phyloP scores from a whole-genome alignment of 257 asterid genomes.

The Paulownia fortunei region DNA sequence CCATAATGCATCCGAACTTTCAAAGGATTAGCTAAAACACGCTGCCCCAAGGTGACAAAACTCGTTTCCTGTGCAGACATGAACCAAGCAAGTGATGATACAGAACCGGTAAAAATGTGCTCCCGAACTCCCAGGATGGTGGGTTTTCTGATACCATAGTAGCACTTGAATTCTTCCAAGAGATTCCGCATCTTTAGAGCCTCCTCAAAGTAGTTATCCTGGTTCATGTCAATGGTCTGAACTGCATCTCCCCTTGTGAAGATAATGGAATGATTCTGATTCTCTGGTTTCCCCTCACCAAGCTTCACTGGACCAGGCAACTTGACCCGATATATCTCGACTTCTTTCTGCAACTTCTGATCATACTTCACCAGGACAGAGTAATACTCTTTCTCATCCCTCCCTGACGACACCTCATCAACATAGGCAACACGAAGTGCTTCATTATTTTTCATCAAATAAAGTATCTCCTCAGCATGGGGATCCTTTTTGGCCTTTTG shows the following conservation, averaged over 20 bases:
- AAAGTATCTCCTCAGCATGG: conserved; percentile 89
- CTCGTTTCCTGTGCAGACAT: conserved; percentile 99
- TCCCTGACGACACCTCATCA: conserved; percentile 93
- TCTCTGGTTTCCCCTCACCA: conserved; percentile 99
- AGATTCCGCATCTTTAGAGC: conserved; percentile 97
- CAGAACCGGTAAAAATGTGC: conserved; percentile 95
- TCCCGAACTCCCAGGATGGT: conserved; percentile 96
- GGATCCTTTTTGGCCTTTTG: conserved; percentile 98
- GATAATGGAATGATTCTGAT: conserved; percentile 95
- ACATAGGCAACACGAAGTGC: conserved; percentile 99
- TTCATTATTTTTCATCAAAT: conserved; percentile 88
- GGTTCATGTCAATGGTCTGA: conserved; percentile 99
- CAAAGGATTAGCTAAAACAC: conserved; percentile 96
- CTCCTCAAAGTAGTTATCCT: conserved; percentile 98
- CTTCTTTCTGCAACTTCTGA: conserved; percentile 76
- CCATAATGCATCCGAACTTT: conserved; percentile 99
- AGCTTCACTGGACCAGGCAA: conserved; percentile 97
- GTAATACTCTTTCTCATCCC: conserved; percentile 82
- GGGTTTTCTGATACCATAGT: conserved; percentile 93
- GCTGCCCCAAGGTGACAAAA: conserved; percentile 98
- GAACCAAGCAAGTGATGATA: conserved; percentile 99
- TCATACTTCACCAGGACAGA: conserved; percentile 97
- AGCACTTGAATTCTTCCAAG: conserved; percentile 80
- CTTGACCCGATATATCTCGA: conserved; percentile 95
- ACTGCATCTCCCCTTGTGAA: conserved; percentile 98